These are phyloP conservation scores for Aspergillus panamensis DNA, from an alignment of 495 filamentous ascomycete species.

Conservation along the genomic window DNA sequence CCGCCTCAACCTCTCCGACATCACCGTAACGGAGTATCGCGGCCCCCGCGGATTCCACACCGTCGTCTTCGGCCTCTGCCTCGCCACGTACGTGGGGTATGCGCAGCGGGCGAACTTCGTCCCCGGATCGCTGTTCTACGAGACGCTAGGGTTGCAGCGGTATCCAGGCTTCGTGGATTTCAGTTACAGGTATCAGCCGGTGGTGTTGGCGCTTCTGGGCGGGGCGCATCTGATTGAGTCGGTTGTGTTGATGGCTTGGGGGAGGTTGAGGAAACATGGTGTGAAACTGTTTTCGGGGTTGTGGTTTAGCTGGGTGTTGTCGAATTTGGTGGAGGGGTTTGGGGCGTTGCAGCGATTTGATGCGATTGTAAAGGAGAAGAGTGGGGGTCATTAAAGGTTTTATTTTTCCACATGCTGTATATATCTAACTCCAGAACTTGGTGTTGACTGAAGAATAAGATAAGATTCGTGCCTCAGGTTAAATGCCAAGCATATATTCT, in stretches of 20 bases:
- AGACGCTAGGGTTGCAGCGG: slow-evolving; percentile 40
- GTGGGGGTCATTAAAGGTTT: slow-evolving; percentile 29
- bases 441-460: too few relatives aligned
- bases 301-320: slow-evolving; percentile 62
- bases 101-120: slow-evolving; percentile 49
- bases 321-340: slow-evolving; percentile 58
- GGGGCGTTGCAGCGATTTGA: slow-evolving; percentile 53
- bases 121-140: slow-evolving; percentile 53
- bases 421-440: too few relatives aligned
- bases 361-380: slow-evolving; percentile 48
- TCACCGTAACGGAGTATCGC: slow-evolving; percentile 54
- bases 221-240: slow-evolving; percentile 55
- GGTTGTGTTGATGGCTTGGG: slow-evolving; percentile 47
- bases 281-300: slow-evolving; percentile 48
- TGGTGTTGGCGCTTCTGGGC: slow-evolving; percentile 44
- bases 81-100: slow-evolving; percentile 43
- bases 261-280: slow-evolving; percentile 52
- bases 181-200: slow-evolving; percentile 44
- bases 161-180: slow-evolving; percentile 51
- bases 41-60: slow-evolving; percentile 38
- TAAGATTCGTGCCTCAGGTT: too few relatives aligned
- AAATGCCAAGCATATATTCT: too few relatives aligned
- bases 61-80: slow-evolving; percentile 45
- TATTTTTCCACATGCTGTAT: too few relatives aligned
- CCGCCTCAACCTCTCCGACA: slow-evolving; percentile 52